Percentiles rank a stretch among this genome's conserved stretches.
Conservation (phyloP, 331 rosid species). For the Rosa hybrid region DNA sequence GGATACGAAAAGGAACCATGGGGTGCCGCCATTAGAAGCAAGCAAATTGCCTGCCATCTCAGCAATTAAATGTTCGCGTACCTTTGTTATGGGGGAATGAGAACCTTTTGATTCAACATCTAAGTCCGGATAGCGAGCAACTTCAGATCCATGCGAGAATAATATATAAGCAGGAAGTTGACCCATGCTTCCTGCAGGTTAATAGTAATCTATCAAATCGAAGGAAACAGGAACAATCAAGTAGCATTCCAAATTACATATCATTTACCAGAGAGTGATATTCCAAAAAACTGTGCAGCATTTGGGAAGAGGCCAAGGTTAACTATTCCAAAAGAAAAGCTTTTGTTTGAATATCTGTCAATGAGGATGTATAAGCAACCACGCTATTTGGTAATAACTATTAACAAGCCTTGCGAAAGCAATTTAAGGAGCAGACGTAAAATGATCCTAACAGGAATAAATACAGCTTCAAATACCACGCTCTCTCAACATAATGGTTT, state of each 20-base stretch:
- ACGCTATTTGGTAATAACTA: constrained; percentile 17
- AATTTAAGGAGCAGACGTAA: neutral
- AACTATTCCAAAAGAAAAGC: constrained; percentile 80
- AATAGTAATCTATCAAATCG: neutral
- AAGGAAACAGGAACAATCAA: neutral
- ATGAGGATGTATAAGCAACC: constrained; percentile 24
- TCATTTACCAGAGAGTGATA: constrained; percentile 70
- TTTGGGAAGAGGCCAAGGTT: constrained; percentile 96
- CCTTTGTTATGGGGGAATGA: constrained; percentile 71
- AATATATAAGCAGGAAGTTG: constrained; percentile 87
- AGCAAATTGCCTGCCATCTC: neutral
- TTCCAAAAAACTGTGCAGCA: constrained; percentile 79
- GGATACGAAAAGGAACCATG: neutral
- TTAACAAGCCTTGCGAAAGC: neutral
- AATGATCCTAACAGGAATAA: constrained; percentile 14
- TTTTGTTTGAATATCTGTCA: constrained; percentile 88
- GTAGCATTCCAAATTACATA: neutral
- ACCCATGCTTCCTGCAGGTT: constrained; percentile 70
- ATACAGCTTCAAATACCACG: neutral
- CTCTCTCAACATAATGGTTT: constrained; percentile 5
- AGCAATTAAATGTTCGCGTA: constrained; percentile 11
- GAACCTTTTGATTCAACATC: constrained; percentile 54
- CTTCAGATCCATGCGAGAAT: constrained; percentile 76
- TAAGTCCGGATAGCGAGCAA: constrained; percentile 73
- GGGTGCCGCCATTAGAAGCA: neutral